Conservation (phyloP, 2,329 filamentous ascomycete species). For the Claviceps pazoutovae region DNA sequence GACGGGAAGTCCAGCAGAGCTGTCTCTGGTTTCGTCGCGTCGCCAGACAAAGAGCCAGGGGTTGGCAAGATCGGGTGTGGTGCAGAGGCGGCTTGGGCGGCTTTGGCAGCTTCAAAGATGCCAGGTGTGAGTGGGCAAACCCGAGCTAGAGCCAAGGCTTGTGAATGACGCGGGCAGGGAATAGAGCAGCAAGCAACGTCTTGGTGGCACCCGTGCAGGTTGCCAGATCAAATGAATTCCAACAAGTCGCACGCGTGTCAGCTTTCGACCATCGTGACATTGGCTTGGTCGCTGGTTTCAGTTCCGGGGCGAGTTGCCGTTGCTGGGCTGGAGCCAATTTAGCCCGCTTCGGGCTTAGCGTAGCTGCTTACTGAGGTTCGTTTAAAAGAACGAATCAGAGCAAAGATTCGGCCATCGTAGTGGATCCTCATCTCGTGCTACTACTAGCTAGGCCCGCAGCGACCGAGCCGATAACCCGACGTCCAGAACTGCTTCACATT, state of each 20-base stretch:
- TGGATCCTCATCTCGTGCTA: not conserved
- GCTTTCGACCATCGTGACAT: not conserved
- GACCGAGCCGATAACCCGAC: no score
- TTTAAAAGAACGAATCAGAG: not conserved
- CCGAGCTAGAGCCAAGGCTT: slow-evolving; percentile 3
- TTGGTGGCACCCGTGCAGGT: slow-evolving; percentile 1
- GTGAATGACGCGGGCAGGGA: not conserved
- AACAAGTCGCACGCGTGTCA: slow-evolving; percentile 1
- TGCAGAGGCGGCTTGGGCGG: not conserved
- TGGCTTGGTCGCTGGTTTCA: slow-evolving; percentile 1
- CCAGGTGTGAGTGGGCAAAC: slow-evolving; percentile 5
- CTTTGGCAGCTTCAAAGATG: not conserved
- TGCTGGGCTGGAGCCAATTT: not conserved
- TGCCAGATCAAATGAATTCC: not conserved
- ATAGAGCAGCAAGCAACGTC: not conserved
- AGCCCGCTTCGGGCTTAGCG: slow-evolving; percentile 1
- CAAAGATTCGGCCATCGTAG: not conserved
- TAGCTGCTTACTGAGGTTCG: not conserved
- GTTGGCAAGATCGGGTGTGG: not conserved
- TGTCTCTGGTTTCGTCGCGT: not conserved
- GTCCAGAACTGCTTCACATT: not conserved
- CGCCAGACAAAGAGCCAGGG: slow-evolving; percentile 1
- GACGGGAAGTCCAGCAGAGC: not conserved
- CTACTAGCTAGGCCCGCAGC: not conserved
- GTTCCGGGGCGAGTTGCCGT: not conserved